Conservation (phyloP, 2,329 filamentous ascomycete species). For the Rugonectria rugulosa region DNA sequence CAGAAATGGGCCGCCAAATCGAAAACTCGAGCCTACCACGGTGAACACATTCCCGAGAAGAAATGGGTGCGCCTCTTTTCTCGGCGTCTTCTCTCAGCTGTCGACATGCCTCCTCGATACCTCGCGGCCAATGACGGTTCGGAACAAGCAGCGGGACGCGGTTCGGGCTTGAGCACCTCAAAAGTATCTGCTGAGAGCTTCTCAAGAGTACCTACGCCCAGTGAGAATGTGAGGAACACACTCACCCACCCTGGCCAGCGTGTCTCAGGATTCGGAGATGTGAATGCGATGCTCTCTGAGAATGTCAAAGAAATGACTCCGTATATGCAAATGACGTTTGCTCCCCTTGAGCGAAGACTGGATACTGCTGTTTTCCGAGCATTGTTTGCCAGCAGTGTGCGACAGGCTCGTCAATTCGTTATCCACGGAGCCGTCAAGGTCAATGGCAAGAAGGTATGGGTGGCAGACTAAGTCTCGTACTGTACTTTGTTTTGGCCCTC, state of each 20-base stretch:
- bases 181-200: constrained; percentile 45
- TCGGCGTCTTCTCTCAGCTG: constrained; percentile 79
- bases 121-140: constrained; percentile 85
- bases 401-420: constrained; percentile 93
- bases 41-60: constrained; percentile 90
- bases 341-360: constrained; percentile 86
- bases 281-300: constrained; percentile 44
- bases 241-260: constrained; percentile 33
- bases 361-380: constrained; percentile 96
- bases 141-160: constrained; percentile 82
- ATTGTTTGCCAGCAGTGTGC: constrained; percentile 89
- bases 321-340: constrained; percentile 96
- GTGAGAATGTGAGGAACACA: constrained; percentile 21
- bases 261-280: constrained; percentile 40
- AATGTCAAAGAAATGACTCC: constrained; percentile 67
- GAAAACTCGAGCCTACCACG: constrained; percentile 85
- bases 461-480: background rate
- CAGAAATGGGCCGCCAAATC: constrained; percentile 97
- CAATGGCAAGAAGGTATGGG: constrained; percentile 88
- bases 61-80: constrained; percentile 96
- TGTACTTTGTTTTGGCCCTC: background rate
- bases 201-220: constrained; percentile 40
- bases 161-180: constrained; percentile 67
- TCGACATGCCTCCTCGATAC: constrained; percentile 83
- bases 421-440: constrained; percentile 93